Evolutionary conservation across 2,329 filamentous ascomycete genomes (phyloP).

Genomic region (Fusarium marasasianum): DNA sequence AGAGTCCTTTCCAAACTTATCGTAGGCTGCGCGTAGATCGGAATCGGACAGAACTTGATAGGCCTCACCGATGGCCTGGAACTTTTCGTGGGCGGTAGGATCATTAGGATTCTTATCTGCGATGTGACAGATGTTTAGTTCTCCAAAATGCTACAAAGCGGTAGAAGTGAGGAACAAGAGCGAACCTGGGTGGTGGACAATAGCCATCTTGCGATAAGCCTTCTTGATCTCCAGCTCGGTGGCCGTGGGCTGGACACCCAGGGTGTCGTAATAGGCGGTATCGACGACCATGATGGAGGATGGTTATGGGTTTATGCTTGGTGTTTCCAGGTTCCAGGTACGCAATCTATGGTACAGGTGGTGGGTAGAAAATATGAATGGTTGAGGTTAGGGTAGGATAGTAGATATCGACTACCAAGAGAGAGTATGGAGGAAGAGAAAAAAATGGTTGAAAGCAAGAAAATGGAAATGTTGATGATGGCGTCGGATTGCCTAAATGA

Average conservation of each 20-base stretch:
- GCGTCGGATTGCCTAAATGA: constrained; percentile 38
- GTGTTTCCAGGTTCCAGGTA: constrained; percentile 19
- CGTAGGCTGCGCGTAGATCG: constrained; percentile 89
- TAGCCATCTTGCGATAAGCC: constrained; percentile 93
- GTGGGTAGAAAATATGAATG: neutral
- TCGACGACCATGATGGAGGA: constrained; percentile 80
- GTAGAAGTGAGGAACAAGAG: neutral
- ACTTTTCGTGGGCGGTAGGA: constrained; percentile 90
- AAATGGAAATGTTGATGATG: constrained; percentile 37
- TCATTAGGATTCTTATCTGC: constrained; percentile 97
- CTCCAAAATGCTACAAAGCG: neutral
- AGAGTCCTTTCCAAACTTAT: constrained; percentile 96
- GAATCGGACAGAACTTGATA: constrained; percentile 86
- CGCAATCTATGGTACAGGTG: constrained; percentile 5
- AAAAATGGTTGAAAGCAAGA: constrained; percentile 16
- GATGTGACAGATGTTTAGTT: constrained; percentile 22
- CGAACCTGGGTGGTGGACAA: constrained; percentile 87
- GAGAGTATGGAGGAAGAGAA: neutral
- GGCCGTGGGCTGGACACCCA: constrained; percentile 85
- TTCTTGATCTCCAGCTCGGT: constrained; percentile 96
- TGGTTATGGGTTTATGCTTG: neutral
- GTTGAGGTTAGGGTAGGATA: neutral
- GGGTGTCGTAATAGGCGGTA: constrained; percentile 86
- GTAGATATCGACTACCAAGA: constrained; percentile 7
- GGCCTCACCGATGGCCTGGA: constrained; percentile 83